Evolutionary conservation across 768 basidiomycete genomes (phyloP).

Genomic region (Lentinula sp.): DNA sequence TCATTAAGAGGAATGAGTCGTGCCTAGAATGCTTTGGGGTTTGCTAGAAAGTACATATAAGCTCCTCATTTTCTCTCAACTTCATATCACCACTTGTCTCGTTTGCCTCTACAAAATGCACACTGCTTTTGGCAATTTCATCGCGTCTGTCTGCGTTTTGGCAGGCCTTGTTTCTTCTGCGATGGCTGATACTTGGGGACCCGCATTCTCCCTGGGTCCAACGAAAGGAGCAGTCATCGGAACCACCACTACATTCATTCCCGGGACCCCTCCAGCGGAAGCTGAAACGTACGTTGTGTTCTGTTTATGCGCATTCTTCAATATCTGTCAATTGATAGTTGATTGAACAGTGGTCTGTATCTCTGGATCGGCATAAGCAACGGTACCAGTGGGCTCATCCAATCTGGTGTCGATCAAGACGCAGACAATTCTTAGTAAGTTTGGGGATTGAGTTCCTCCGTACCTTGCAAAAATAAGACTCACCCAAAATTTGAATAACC

Average conservation of each 20-base stretch:
- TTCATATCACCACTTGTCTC: neutral
- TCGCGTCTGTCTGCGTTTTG: neutral
- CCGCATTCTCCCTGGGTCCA: constrained; percentile 4
- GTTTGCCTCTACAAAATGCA: neutral
- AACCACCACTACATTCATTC: constrained; percentile 1
- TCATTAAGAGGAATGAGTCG: too few species aligned
- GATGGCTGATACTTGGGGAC: constrained; percentile 1
- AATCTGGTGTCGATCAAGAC: constrained; percentile 5
- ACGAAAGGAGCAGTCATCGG: constrained; percentile 2
- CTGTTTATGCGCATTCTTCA: neutral
- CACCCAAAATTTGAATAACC: neutral
- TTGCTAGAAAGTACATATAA: neutral
- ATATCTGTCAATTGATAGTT: neutral
- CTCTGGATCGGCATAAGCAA: constrained; percentile 10
- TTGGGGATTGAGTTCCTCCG: neutral
- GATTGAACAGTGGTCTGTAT: neutral
- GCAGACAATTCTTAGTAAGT: neutral
- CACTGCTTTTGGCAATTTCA: neutral
- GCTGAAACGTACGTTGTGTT: neutral
- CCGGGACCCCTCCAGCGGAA: constrained; percentile 2
- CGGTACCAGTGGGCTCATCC: constrained; percentile 10
- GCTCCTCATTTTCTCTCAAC: neutral
- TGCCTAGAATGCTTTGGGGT: too few species aligned
- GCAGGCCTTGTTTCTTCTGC: neutral
- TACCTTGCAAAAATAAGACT: neutral